These are phyloP conservation scores for Podospora didyma DNA, from an alignment of 495 filamentous ascomycete genomes.

Conservation along the genomic window DNA sequence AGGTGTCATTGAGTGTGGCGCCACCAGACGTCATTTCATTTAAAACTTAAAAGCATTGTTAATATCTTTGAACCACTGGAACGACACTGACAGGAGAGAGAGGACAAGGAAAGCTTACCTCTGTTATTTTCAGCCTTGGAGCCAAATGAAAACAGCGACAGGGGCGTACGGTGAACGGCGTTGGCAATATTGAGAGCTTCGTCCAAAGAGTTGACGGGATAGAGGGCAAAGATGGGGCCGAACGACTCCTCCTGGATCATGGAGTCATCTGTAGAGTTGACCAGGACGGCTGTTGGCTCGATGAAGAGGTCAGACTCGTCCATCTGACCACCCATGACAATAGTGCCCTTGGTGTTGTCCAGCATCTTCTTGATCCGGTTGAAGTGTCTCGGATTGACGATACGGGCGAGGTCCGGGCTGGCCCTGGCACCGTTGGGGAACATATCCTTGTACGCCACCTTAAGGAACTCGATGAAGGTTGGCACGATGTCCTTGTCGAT, in stretches of 20 bases:
- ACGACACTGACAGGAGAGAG: not conserved
- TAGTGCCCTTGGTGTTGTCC: slow-evolving; percentile 74
- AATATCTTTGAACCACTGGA: slow-evolving; percentile 18
- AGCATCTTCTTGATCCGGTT: slow-evolving; percentile 84
- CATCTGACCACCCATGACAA: slow-evolving; percentile 77
- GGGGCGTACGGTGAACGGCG: slow-evolving; percentile 69
- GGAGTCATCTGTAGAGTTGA: slow-evolving; percentile 70
- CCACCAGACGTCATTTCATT: slow-evolving; percentile 68
- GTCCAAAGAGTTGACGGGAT: slow-evolving; percentile 70
- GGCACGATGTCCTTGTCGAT: slow-evolving; percentile 70
- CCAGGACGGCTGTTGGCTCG: slow-evolving; percentile 77
- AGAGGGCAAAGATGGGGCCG: slow-evolving; percentile 79
- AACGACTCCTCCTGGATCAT: slow-evolving; percentile 81
- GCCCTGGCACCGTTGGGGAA: slow-evolving; percentile 76
- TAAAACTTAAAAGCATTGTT: slow-evolving; percentile 43
- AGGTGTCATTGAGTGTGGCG: slow-evolving; percentile 76
- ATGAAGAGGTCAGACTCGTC: slow-evolving; percentile 77
- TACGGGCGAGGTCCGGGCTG: slow-evolving; percentile 70
- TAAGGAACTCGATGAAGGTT: slow-evolving; percentile 70
- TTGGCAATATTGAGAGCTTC: slow-evolving; percentile 77
- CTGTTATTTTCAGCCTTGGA: slow-evolving; percentile 67
- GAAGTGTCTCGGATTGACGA: slow-evolving; percentile 76
- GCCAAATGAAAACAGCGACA: slow-evolving; percentile 83
- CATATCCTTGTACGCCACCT: slow-evolving; percentile 68
- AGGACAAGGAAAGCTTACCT: slow-evolving; percentile 39